These are phyloP conservation scores for Nectriaceae sp. DNA, from an alignment of 2,329 filamentous ascomycete species.

Conservation along the genomic window DNA sequence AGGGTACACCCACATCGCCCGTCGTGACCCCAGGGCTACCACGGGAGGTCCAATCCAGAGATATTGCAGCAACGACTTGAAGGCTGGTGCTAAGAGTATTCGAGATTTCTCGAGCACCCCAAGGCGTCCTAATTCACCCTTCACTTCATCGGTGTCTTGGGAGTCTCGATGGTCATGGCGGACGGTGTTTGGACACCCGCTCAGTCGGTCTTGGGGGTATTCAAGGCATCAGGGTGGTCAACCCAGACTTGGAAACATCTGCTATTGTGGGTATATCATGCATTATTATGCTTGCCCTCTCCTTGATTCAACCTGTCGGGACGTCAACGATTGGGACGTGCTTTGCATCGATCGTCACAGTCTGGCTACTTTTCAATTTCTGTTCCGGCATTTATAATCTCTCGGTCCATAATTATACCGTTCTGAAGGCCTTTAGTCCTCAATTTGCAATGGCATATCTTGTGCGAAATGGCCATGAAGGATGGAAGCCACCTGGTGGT, in stretches of 20 bases:
- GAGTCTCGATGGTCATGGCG: constrained; percentile 67
- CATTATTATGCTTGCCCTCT: constrained; percentile 64
- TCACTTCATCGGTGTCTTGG: constrained; percentile 64
- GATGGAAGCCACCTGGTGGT: constrained; percentile 67
- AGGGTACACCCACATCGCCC: constrained; percentile 59
- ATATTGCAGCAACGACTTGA: constrained; percentile 55
- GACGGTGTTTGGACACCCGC: constrained; percentile 69
- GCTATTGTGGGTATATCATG: constrained; percentile 66
- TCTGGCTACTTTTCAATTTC: constrained; percentile 68
- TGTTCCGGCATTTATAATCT: constrained; percentile 66
- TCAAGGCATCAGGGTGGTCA: constrained; percentile 63
- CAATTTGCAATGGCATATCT: constrained; percentile 64
- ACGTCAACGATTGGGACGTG: constrained; percentile 58
- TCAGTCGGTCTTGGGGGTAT: constrained; percentile 69
- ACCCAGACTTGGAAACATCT: constrained; percentile 53
- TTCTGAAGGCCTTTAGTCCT: constrained; percentile 59
- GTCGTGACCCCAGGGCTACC: constrained; percentile 53
- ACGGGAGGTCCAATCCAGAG: constrained; percentile 61
- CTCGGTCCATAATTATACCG: constrained; percentile 50
- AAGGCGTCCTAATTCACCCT: constrained; percentile 52
- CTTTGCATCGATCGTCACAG: constrained; percentile 67
- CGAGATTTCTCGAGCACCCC: constrained; percentile 60
- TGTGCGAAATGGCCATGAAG: constrained; percentile 56
- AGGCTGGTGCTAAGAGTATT: constrained; percentile 50
- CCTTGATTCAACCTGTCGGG: constrained; percentile 67